Evolutionary conservation across 2,329 filamentous ascomycete genomes (phyloP), one percentile per base, ranked within the genome.

Genomic region (Penicillium sp.): DNA sequence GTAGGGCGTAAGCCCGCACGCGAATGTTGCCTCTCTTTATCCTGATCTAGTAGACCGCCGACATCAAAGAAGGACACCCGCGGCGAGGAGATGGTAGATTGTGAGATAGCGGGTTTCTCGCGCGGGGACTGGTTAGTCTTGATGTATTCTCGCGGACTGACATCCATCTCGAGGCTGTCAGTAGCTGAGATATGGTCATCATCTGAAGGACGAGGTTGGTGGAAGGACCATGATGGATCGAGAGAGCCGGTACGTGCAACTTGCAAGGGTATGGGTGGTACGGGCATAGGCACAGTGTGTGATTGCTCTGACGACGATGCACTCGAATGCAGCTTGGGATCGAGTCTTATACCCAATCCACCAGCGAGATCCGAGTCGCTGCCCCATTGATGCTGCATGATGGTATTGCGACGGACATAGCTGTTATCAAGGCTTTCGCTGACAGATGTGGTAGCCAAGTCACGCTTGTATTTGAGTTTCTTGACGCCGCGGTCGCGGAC

Each of bases 321-420:
- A 23, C 66, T 61, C 9, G 76, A 76, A 41, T 77, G 69, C 48
- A 85, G 69, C 15, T 82, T 78, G 5, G 81, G 75, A 14, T 80
- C 78, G 29, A 85, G 81, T 12, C 88, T 84, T 37, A 93, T 84
- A 7, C 93, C 92, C 3, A 96, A 67, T 57, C 87, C 89, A 49
- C 89, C 81, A 4, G 95, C 91, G 1, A 97, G 82, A 69, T 97
- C 91, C 68, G 95, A 92, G 65, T 97, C 93, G 64, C 91, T 96
- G 42, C 90, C 92, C 87, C 89, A 93, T 53, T 89, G 85, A 48
- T 84, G 83, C 56, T 86, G 76, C 43, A 87, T 86, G 37, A 88
- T 76, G 1, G 89, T 92, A 29, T 70, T 66, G 33, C 74, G 70
- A 40, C 75, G 70, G 2, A 71, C 61, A 41, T 67, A 73, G 50